phyloP scores from a whole-genome alignment of 345 rosid genomes.

The Rubroshorea leprosula region DNA sequence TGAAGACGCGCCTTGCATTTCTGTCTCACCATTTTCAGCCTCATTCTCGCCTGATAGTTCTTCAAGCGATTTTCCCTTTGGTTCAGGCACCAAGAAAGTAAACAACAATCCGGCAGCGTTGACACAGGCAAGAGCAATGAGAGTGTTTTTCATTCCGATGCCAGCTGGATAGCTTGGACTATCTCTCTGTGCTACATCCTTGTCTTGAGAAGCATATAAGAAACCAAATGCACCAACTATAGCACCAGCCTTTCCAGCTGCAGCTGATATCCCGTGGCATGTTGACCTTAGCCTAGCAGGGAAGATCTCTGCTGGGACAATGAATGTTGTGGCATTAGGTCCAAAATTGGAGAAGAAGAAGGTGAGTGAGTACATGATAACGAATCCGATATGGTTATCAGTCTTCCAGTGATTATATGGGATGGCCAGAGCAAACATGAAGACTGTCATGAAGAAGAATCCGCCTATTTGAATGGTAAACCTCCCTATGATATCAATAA shows the following conservation, averaged over 20 bases:
- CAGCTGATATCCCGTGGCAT: constrained; percentile 62
- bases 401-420: constrained; percentile 60
- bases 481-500: constrained; percentile 52
- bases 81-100: constrained; percentile 59
- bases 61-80: too few relatives aligned
- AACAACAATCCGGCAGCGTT: constrained; percentile 45
- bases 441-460: constrained; percentile 60
- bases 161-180: constrained; percentile 61
- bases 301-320: too few relatives aligned
- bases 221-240: constrained; percentile 54
- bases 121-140: constrained; percentile 37
- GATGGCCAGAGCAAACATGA: too few relatives aligned
- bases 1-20: too few relatives aligned
- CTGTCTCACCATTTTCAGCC: constrained; percentile 1
- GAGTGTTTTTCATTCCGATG: constrained; percentile 50
- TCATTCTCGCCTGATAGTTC: constrained; percentile 54
- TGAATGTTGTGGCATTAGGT: constrained; percentile 54
- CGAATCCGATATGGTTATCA: constrained; percentile 41
- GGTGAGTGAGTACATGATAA: constrained; percentile 44
- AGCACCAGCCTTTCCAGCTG: constrained; percentile 50
- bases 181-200: constrained; percentile 31
- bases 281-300: constrained; percentile 55
- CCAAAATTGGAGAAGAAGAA: constrained; percentile 63
- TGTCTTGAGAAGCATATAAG: constrained; percentile 44
- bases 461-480: constrained; percentile 52